Percentiles rank a stretch among this genome's conserved stretches.
These are phyloP conservation scores for Oldenlandia corymbosa DNA, from an alignment of 257 asterid genomes.

Conservation along the genomic window DNA sequence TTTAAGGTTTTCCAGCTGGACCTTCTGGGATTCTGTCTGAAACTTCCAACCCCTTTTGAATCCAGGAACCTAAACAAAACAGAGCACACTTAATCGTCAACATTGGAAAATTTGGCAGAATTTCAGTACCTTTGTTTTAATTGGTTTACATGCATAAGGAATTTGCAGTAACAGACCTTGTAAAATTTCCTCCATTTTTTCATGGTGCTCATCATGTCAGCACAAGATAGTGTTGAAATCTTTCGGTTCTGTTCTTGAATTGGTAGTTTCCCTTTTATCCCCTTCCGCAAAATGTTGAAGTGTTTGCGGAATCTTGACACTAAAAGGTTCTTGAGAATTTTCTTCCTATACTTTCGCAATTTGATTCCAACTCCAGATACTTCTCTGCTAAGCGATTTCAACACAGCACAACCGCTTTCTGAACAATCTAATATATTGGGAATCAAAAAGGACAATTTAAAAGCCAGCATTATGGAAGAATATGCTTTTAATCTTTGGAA, in stretches of 20 bases:
- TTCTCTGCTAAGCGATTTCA: background rate
- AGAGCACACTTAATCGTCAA: background rate
- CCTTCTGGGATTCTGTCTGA: background rate
- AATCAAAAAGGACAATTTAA: background rate
- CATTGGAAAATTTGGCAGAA: too few species aligned
- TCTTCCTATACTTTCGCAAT: background rate
- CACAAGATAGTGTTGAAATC: slow-evolving; percentile 1
- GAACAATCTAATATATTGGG: background rate
- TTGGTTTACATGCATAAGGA: too few species aligned
- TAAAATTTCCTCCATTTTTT: slow-evolving; percentile 13
- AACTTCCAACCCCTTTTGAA: background rate
- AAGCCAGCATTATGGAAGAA: background rate
- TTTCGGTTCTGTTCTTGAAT: background rate
- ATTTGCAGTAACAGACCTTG: slow-evolving; percentile 12
- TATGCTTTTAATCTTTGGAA: background rate
- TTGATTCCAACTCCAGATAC: background rate
- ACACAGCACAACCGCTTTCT: background rate
- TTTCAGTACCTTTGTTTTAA: too few species aligned
- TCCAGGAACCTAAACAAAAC: slow-evolving; percentile 4
- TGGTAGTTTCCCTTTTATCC: background rate
- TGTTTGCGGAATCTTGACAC: slow-evolving; percentile 8
- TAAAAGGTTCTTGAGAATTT: slow-evolving; percentile 3
- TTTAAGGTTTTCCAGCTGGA: slow-evolving; percentile 20
- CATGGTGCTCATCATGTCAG: background rate
- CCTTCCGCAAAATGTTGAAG: background rate